These are phyloP conservation scores for Orobanche coerulescens DNA, from an alignment of 257 asterid species.

Conservation along the genomic window DNA sequence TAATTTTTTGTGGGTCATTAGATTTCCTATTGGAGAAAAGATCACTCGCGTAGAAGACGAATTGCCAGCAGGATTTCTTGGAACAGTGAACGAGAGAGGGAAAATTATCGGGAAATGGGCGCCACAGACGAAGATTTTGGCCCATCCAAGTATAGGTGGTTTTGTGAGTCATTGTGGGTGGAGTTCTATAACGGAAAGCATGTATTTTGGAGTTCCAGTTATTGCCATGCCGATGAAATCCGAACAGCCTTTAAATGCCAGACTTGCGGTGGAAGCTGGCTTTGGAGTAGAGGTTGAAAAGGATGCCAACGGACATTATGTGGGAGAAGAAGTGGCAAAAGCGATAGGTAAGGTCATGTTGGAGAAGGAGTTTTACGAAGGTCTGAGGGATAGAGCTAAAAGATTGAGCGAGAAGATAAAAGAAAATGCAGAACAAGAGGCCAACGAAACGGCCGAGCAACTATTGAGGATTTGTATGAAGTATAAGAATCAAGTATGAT, in stretches of 20 bases:
- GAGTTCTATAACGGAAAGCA: slow-evolving; percentile 27
- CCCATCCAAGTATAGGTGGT: slow-evolving; percentile 28
- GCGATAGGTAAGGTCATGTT: slow-evolving; percentile 18
- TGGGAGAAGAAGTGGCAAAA: slow-evolving; percentile 18
- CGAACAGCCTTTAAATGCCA: slow-evolving; percentile 28
- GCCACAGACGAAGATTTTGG: slow-evolving; percentile 25
- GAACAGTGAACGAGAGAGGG: slow-evolving; percentile 23
- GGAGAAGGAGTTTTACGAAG: slow-evolving; percentile 17
- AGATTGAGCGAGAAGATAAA: slow-evolving; percentile 17
- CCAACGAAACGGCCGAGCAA: slow-evolving; percentile 12
- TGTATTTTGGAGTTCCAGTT: slow-evolving; percentile 27
- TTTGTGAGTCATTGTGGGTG: slow-evolving; percentile 35
- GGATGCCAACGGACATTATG: slow-evolving; percentile 19
- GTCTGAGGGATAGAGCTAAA: slow-evolving; percentile 16
- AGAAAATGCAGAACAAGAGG: slow-evolving; percentile 18
- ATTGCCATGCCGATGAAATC: slow-evolving; percentile 27
- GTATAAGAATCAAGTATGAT: too few species aligned
- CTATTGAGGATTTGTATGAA: slow-evolving; percentile 21
- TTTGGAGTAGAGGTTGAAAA: slow-evolving; percentile 25
- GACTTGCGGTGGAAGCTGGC: slow-evolving; percentile 23
- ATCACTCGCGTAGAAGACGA: neutral
- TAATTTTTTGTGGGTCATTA: slow-evolving; percentile 30
- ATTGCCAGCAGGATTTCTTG: slow-evolving; percentile 24
- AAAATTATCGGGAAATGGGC: slow-evolving; percentile 23
- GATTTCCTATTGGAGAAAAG: slow-evolving; percentile 23